phyloP scores from a whole-genome alignment of 257 asterid species.

The Nicotiana obtusifolia region DNA sequence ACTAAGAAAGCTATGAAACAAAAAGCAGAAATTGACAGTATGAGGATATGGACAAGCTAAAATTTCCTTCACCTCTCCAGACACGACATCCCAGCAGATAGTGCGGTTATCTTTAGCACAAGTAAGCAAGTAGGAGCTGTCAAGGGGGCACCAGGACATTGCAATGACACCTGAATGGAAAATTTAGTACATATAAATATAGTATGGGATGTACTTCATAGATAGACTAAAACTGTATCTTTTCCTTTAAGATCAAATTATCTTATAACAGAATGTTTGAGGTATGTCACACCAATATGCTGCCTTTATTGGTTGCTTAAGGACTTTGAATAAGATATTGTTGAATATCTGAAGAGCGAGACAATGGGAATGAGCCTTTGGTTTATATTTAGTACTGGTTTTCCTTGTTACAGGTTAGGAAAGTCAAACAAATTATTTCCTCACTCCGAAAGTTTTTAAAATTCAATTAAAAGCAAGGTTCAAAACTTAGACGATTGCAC shows the following conservation, averaged over 20 bases:
- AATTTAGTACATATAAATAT: background rate
- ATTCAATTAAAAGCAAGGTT: background rate
- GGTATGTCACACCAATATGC: background rate
- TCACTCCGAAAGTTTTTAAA: background rate
- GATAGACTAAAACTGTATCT: background rate
- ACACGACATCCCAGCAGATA: conserved; percentile 88
- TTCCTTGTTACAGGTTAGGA: background rate
- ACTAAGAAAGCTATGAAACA: background rate
- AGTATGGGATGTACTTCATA: background rate
- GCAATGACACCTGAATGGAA: conserved; percentile 73
- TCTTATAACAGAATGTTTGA: background rate
- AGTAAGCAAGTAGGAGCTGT: conserved; percentile 90
- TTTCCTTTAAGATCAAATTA: background rate
- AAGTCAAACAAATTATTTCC: background rate
- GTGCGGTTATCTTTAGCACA: conserved; percentile 98
- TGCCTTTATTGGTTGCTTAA: background rate
- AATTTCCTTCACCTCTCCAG: conserved; percentile 67
- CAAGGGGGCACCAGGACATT: conserved; percentile 98
- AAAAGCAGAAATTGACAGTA: background rate
- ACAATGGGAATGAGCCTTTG: background rate
- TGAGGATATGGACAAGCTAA: background rate
- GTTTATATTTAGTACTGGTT: background rate
- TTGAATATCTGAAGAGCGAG: background rate
- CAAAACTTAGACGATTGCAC: background rate
- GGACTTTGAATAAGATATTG: background rate